Evolutionary conservation across 2,329 filamentous ascomycete species (phyloP), one percentile per base, ranked within the genome.

Genomic region (Sporothrix pallida): DNA sequence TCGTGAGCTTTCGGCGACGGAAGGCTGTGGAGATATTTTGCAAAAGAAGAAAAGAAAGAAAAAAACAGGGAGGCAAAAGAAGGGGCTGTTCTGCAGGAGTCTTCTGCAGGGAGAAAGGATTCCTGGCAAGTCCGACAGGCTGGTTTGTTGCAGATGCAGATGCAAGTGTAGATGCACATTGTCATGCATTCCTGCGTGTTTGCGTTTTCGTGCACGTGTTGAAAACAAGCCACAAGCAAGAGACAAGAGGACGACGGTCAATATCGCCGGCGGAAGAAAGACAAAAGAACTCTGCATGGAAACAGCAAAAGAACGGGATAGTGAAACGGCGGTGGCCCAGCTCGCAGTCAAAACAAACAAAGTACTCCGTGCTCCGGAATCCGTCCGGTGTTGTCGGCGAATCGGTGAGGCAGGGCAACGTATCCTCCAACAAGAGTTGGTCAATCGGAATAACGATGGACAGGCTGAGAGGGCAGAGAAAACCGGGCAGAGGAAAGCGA

Each of bases 401-500:
- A 37, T 37, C 31, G 7, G 20, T 15, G 23, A 58, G 26, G 12
- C 54, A 26, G 23, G 54, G n/a, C 31, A 44, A 26, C 23, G 23
- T 26, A 26, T 26, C 23, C 23, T 26, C 23, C 23, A 26, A 26
- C 23, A 17, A 17, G 65, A 68, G 65, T 68, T 68, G 65, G 65
- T 5, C 15, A 68, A 20, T 52, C 17, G 46, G 65, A 68, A 68
- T 68, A 37, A 68, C 46, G 65, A 68, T 68, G 65, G 5, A 20
- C 62, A 23, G 58, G 12, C 23, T 37, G 31, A 50, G 42, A 67
- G 20, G 42, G n/a, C 58, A 8, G 8, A 12, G 3, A 12, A 63
- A 62, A 62, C 58, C 26, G 58, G 58, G 58, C 58, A 62, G 26
- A 3, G 60, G 2, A 62, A 63, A 44, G 20, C 31, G 23, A 63